phyloP scores from a whole-genome alignment of 75 land plant species.

The Isoetes taiwanensis region DNA sequence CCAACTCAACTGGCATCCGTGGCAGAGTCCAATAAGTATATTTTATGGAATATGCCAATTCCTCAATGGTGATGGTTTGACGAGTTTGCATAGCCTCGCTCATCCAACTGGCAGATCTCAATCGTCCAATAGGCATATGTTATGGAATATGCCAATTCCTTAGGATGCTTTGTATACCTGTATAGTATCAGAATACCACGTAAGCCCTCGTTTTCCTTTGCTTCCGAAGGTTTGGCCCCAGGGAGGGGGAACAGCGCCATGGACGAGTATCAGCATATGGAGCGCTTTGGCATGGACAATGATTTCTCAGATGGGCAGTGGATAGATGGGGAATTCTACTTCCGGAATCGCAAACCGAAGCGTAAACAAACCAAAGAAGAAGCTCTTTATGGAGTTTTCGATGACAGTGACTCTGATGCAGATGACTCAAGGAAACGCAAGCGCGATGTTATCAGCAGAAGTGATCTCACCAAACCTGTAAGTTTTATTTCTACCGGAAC shows the following conservation, averaged over 20 bases:
- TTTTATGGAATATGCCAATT: no score
- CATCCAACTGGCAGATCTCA: no score
- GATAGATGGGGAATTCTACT: conserved; percentile 79
- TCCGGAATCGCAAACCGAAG: conserved; percentile 45
- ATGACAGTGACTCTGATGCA: conserved; percentile 32
- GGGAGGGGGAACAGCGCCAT: conserved; percentile 13
- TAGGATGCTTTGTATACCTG: no score
- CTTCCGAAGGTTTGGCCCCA: no score
- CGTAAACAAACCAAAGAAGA: conserved; percentile 72
- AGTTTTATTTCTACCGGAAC: conserved; percentile 73
- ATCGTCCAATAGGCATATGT: no score
- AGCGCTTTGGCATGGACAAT: conserved; percentile 70
- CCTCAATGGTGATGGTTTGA: no score
- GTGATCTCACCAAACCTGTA: conserved; percentile 70
- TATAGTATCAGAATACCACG: no score
- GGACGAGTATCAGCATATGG: conserved; percentile 86
- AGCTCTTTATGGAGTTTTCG: conserved; percentile 66
- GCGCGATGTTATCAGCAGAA: conserved; percentile 28
- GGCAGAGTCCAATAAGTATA: no score
- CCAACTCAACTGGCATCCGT: no score
- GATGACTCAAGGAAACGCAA: conserved; percentile 31
- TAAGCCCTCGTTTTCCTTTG: no score
- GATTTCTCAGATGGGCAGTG: conserved; percentile 72
- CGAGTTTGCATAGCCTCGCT: no score
- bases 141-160: no score